A percentile compares a stretch with the other conserved stretches of the same genome.
Conservation (phyloP, 768 basidiomycete species). For the Rhodotorula kratochvilovae region DNA sequence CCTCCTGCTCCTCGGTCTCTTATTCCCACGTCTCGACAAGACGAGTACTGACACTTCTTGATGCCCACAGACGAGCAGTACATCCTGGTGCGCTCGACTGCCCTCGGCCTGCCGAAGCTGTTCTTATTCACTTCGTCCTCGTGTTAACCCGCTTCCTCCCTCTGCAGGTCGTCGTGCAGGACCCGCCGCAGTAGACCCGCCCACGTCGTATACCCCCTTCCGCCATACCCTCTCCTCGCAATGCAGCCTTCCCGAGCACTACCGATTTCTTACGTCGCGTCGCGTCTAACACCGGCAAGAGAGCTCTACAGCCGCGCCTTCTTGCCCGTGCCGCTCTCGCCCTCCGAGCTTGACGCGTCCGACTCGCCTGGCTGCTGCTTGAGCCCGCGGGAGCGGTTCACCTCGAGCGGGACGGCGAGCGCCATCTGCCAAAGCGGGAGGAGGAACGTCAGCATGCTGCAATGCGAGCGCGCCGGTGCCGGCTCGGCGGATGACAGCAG, state of each 20-base stretch:
- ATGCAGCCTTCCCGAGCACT: too few species aligned
- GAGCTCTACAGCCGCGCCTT: constrained; percentile 10
- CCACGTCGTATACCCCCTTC: not conserved
- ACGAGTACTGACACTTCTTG: too few species aligned
- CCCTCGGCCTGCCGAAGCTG: too few species aligned
- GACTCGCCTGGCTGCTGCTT: not conserved
- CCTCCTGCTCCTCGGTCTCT: not conserved
- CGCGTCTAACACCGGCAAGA: too few species aligned
- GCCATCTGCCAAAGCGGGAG: constrained; percentile 20
- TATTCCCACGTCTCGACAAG: not conserved
- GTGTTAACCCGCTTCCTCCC: not conserved
- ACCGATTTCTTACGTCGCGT: too few species aligned
- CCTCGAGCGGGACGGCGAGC: constrained; percentile 13
- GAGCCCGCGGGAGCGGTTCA: constrained; percentile 1
- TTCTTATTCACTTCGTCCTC: not conserved
- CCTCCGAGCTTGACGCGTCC: not conserved
- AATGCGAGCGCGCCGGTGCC: too few species aligned
- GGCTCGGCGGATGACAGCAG: not conserved
- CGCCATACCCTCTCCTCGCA: not conserved
- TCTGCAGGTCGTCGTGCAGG: constrained; percentile 26
- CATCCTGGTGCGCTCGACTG: constrained; percentile 41
- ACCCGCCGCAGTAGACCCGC: constrained; percentile 10
- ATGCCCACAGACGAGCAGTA: constrained; percentile 47
- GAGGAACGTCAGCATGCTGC: too few species aligned
- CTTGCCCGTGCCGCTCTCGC: not conserved